Base-by-base conservation (phyloP, 2,329 filamentous ascomycete species). In the Atkinsonella hypoxylon region DNA sequence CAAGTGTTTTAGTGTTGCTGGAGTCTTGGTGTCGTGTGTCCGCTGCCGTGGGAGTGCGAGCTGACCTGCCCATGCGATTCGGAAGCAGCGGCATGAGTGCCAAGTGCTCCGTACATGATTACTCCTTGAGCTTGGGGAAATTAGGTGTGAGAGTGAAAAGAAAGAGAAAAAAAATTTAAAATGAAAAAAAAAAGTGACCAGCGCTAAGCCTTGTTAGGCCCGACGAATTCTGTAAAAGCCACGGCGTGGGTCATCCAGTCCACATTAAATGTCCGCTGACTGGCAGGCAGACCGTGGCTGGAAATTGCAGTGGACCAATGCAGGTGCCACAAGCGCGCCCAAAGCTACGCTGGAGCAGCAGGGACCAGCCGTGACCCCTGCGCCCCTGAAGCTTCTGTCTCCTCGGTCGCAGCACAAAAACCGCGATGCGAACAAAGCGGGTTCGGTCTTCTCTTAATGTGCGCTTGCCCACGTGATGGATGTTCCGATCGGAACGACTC, bases 241-340 rank as follows among this genome's bases (percentile, higher is more conserved):
- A 41, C 39, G 18, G 39, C n/a, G 18, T 30, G 22, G 13, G 22
- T 11, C 39, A 41, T 3, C 39, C 26, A 22, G 20, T n/a, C 39
- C 42, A 45, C 26, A 20, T 31, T 11, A 20, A 20, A 43, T 44
- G 42, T 44, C 42, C 42, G 42, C 22, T 41, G 32, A 39, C 15
- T 47, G 38, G 38, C 18, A 30, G 9, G 47, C 15, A 4, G 26
- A 26, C 48, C 22, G 51, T 47, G 47, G 39, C 47, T 52, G 51
- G 51, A 52, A 47, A 52, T 52, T 52, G 47, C 51, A 52, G 51
- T 52, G 47, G 51, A 42, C 47, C 38, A 36, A 30, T 36, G 30
- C 36, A 36, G 43, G 38, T 50, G 51, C 36, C 47, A 47, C 47
- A 42, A 43, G 49, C 30, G 31, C 26, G 26, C 26, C 40, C 13